phyloP scores from a whole-genome alignment of 2,329 filamentous ascomycete genomes.

The Aureobasidium sp. region DNA sequence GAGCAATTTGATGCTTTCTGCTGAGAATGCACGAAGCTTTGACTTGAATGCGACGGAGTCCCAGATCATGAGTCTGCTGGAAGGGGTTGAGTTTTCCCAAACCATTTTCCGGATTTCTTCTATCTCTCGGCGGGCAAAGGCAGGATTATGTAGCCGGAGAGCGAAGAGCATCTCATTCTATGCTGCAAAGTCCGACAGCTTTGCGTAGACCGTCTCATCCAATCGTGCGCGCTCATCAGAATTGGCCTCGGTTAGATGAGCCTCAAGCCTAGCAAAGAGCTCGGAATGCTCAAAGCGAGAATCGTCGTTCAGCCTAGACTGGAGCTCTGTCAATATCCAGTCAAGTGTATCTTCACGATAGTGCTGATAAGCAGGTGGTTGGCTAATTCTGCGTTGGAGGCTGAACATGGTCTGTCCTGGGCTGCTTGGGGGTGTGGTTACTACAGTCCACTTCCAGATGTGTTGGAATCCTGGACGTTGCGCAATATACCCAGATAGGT shows the following conservation, averaged over 20 bases:
- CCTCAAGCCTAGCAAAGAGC: not conserved
- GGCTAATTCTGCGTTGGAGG: not conserved
- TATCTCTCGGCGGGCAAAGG: not conserved
- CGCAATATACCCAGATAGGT: not conserved
- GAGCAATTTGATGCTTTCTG: not conserved
- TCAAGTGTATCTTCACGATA: not conserved
- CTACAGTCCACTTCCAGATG: not conserved
- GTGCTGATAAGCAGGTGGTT: not conserved
- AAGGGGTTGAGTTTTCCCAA: not conserved
- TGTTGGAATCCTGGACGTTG: not conserved
- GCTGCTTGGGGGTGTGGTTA: too few relatives aligned
- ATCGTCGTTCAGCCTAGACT: not conserved
- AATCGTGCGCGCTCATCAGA: not conserved
- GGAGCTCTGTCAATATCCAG: not conserved
- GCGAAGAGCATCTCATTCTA: constrained; percentile 1
- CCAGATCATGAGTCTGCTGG: not conserved
- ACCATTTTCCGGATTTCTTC: not conserved
- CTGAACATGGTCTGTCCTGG: not conserved
- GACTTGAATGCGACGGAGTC: not conserved
- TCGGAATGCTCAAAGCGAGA: not conserved
- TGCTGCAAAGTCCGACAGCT: not conserved
- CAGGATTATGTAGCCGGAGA: not conserved
- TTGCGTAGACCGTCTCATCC: not conserved
- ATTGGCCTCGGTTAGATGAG: not conserved
- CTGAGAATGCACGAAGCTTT: not conserved